These are phyloP conservation scores for Vitis rupestris DNA, from an alignment of 164 flowering plant species.

Conservation along the genomic window DNA sequence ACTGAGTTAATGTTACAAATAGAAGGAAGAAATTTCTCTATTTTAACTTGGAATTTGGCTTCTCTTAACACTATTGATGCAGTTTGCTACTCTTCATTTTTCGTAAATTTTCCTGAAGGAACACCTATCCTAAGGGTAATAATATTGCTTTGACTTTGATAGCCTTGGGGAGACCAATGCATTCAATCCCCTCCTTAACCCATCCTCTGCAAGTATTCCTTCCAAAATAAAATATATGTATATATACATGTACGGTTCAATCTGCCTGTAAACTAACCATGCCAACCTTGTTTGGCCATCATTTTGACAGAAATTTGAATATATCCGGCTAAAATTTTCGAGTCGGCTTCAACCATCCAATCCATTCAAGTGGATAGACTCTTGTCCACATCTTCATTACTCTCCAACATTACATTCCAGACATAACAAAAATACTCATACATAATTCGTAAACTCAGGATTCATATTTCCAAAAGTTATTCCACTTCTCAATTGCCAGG, in stretches of 20 bases:
- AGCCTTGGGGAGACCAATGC: not conserved
- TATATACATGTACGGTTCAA: not conserved
- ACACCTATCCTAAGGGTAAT: not conserved
- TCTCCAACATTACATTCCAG: not conserved
- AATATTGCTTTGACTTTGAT: not conserved
- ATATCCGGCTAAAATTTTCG: too few relatives aligned
- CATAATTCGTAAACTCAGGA: not conserved
- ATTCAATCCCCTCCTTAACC: not conserved
- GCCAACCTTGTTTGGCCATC: not conserved
- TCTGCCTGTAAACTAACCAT: not conserved
- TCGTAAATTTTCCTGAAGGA: not conserved
- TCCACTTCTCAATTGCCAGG: not conserved
- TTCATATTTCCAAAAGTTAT: not conserved
- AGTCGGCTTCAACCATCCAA: too few relatives aligned
- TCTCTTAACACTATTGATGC: too few relatives aligned
- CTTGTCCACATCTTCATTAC: too few relatives aligned
- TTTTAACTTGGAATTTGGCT: too few relatives aligned
- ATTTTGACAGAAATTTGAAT: not conserved
- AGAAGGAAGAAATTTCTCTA: not conserved
- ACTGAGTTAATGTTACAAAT: not conserved
- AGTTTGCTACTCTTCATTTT: too few relatives aligned
- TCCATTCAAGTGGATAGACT: not conserved
- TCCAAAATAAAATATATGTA: not conserved
- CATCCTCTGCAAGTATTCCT: not conserved
- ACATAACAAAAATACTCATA: not conserved